Evolutionary conservation across 108 stramenopile genomes (phyloP).

Genomic region (Nitzschia putrida): DNA sequence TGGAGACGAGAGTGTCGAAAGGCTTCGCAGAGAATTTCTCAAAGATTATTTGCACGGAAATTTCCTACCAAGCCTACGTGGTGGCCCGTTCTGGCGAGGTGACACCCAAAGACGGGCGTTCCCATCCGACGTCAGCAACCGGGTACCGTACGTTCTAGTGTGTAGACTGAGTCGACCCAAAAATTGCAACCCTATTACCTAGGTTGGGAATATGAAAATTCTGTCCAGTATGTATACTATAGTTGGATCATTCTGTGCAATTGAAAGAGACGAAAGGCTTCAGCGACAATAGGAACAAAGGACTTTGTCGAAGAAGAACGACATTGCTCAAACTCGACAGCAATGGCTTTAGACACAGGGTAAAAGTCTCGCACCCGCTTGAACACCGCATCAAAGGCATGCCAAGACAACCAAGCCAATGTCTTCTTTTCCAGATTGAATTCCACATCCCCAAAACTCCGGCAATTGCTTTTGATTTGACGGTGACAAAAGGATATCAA

Average conservation of each 20-base stretch:
- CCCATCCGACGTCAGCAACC: no score
- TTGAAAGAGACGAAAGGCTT: constrained; percentile 8
- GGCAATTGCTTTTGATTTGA: constrained; percentile 16
- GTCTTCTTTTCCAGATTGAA: neutral
- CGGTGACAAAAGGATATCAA: constrained; percentile 7
- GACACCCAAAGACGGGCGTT: no score
- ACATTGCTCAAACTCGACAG: neutral
- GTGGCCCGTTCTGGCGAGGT: no score
- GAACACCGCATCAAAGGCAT: constrained; percentile 22
- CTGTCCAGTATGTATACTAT: neutral
- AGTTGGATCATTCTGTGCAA: constrained; percentile 5
- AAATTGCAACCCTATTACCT: no score
- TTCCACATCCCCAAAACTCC: neutral
- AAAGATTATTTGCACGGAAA: no score
- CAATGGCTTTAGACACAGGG: neutral
- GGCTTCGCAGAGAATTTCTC: neutral
- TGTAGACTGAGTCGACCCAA: no score
- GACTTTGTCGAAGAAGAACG: neutral
- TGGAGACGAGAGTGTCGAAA: neutral
- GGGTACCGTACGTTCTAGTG: no score
- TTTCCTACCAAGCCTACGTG: no score
- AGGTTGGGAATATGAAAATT: no score
- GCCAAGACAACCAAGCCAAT: constrained; percentile 20
- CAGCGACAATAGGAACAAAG: neutral
- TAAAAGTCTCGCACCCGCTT: constrained; percentile 3